phyloP scores from a whole-genome alignment of 805 yeast species.

The Teunomyces kruisii region DNA sequence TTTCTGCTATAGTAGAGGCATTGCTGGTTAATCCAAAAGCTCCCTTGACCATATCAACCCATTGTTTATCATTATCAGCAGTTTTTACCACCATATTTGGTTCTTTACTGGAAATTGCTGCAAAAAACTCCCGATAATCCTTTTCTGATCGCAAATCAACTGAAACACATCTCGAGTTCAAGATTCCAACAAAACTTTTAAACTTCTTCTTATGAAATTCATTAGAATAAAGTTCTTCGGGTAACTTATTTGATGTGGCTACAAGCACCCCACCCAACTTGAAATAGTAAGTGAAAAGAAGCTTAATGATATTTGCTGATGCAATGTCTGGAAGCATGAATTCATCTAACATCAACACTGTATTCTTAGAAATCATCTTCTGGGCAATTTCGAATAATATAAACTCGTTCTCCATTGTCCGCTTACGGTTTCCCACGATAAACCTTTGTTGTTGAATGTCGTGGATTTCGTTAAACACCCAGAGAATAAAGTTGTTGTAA shows the following conservation, averaged over 20 bases:
- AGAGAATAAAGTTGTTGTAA: slow-evolving; percentile 65
- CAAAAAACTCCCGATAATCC: slow-evolving; percentile 51
- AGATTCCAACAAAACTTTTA: slow-evolving; percentile 53
- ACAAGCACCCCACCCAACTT: slow-evolving; percentile 73
- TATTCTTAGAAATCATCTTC: slow-evolving; percentile 55
- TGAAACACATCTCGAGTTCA: slow-evolving; percentile 58
- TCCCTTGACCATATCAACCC: slow-evolving; percentile 34
- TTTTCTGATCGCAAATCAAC: slow-evolving; percentile 58
- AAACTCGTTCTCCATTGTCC: slow-evolving; percentile 54
- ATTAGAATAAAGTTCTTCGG: slow-evolving; percentile 68
- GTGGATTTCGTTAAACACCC: slow-evolving; percentile 67
- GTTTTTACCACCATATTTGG: slow-evolving; percentile 32
- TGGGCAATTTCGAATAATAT: slow-evolving; percentile 66
- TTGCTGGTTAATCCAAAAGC: not conserved
- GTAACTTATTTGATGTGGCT: slow-evolving; percentile 71
- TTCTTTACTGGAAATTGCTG: slow-evolving; percentile 10
- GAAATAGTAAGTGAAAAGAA: slow-evolving; percentile 66
- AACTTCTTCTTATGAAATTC: slow-evolving; percentile 61
- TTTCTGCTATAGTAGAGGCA: slow-evolving; percentile 11
- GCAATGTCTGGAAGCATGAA: slow-evolving; percentile 78
- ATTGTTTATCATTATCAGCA: slow-evolving; percentile 22
- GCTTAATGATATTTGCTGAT: slow-evolving; percentile 65
- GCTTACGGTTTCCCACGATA: slow-evolving; percentile 23
- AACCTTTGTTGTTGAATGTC: slow-evolving; percentile 46
- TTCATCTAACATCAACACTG: slow-evolving; percentile 66